Evolutionary conservation across 2,329 filamentous ascomycete species (phyloP).

Genomic region (Pseudohalonectria lignicola): DNA sequence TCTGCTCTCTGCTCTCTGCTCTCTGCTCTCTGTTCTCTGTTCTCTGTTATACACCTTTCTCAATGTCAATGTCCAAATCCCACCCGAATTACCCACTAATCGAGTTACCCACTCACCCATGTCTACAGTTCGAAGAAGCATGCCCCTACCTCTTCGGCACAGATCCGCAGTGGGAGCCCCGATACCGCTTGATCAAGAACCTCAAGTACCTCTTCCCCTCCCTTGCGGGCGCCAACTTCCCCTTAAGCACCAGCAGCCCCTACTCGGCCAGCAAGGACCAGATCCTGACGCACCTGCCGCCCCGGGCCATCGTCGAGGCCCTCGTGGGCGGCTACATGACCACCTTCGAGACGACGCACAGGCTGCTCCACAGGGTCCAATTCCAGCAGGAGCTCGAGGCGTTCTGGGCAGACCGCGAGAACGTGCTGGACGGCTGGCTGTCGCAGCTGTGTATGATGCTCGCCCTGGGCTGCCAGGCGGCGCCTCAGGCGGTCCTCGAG

Average conservation of each 20-base stretch:
- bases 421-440: slow-evolving; percentile 11
- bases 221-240: slow-evolving; percentile 12
- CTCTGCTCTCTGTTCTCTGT: no score
- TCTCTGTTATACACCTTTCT: no score
- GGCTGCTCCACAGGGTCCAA: slow-evolving; percentile 11
- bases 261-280: slow-evolving; percentile 7
- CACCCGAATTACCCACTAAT: no score
- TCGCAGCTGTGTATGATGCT: slow-evolving; percentile 15
- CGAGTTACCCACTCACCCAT: no score
- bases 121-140: slow-evolving; percentile 15
- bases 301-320: slow-evolving; percentile 8
- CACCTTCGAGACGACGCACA: slow-evolving; percentile 14
- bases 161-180: slow-evolving; percentile 11
- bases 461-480: slow-evolving; percentile 11
- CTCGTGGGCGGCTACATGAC: slow-evolving; percentile 12
- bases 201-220: slow-evolving; percentile 12
- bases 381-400: slow-evolving; percentile 10
- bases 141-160: slow-evolving; percentile 12
- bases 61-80: no score
- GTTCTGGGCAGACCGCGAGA: slow-evolving; percentile 9
- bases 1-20: no score
- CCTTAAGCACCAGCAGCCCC: slow-evolving; percentile 10
- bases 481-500: slow-evolving; percentile 5
- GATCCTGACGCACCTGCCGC: slow-evolving; percentile 10
- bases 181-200: slow-evolving; percentile 12